A percentile compares a stretch with the other conserved stretches of the same genome.
phyloP scores from a whole-genome alignment of 2,329 filamentous ascomycete genomes.

The Colletotrichum sp. region DNA sequence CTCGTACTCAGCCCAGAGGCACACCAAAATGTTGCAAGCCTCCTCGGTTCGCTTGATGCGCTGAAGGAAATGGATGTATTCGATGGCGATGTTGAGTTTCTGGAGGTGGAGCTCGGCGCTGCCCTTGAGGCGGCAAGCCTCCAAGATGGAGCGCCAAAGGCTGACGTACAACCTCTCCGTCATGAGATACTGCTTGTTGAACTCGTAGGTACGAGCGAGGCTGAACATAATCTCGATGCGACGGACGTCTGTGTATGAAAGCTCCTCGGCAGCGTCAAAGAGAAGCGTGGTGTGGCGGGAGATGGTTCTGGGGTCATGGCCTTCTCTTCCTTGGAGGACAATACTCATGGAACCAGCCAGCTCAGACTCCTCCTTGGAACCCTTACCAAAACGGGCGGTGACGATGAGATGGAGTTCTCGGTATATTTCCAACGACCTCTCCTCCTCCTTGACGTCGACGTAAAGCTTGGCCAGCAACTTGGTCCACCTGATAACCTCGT shows the following conservation, averaged over 20 bases:
- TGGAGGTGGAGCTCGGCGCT: constrained; percentile 38
- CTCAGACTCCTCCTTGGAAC: constrained; percentile 31
- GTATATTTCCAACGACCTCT: constrained; percentile 34
- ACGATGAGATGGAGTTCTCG: constrained; percentile 39
- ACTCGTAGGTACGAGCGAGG: constrained; percentile 38
- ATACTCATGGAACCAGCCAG: constrained; percentile 33
- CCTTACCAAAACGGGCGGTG: constrained; percentile 33
- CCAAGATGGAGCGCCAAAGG: constrained; percentile 43
- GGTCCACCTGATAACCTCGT: constrained; percentile 40
- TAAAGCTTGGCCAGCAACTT: constrained; percentile 41
- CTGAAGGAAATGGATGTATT: constrained; percentile 39
- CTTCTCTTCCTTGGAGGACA: constrained; percentile 31
- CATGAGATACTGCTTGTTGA: constrained; percentile 32
- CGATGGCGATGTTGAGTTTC: constrained; percentile 42
- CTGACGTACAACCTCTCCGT: constrained; percentile 44
- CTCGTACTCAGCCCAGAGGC: constrained; percentile 46
- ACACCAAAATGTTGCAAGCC: constrained; percentile 42
- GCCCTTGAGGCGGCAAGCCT: constrained; percentile 31
- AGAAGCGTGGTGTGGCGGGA: constrained; percentile 26
- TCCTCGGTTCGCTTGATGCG: constrained; percentile 36
- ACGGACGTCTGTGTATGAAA: constrained; percentile 35
- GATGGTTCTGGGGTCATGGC: constrained; percentile 1
- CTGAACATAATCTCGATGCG: constrained; percentile 38
- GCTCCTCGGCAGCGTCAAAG: constrained; percentile 38
- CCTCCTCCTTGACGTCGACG: constrained; percentile 37